Evolutionary conservation across 2,329 filamentous ascomycete genomes (phyloP), one percentile per base, ranked within the genome.

Genomic region (Rutstroemia sp.): DNA sequence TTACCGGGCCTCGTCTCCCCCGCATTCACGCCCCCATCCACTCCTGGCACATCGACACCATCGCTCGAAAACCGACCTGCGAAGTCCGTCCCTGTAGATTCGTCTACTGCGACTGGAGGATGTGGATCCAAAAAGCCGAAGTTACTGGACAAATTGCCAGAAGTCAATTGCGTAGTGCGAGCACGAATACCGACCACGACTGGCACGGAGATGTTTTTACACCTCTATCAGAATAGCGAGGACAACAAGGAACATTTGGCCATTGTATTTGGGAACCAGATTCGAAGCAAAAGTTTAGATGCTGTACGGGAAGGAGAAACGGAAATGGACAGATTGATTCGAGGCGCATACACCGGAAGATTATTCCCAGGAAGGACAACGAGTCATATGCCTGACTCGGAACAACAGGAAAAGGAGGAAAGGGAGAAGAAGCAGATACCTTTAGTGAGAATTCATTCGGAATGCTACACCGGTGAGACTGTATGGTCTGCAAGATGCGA

Each of bases 401-500:
- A 9, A 14, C 55, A 55, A n/a, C 25, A 60, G 41, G 44, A 49
- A 12, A 34, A 12, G 16, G 48, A 49, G n/a, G 25, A 30, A 23
- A n/a, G 37, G 4, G 49, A 60, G 12, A 58, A 59, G 34, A 56
- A 57, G 23, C 48, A 62, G 21, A 55, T 61, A 1, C 90, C 94
- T 0, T 77, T 99, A 41, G 92, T 99, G 48, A 82, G 94, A 57
- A 99, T 99, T 69, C 94, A 99, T 72, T 95, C 90, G 3, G 94
- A 99, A 73, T 99, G 94, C 74, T 99, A 99, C 72, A 99, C 94
- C 0, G 94, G 94, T 58, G 94, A 99, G 77, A 99, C 94, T 0
- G 94, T 95, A 1, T 97, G 94, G 94, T 96, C 92, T 7, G 92
- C 94, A 38, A 85, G 94, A 27, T 99, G 94, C 74, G 94, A 99